Evolutionary conservation across 83 land plant genomes (phyloP).

Genomic region (Picea mariana): DNA sequence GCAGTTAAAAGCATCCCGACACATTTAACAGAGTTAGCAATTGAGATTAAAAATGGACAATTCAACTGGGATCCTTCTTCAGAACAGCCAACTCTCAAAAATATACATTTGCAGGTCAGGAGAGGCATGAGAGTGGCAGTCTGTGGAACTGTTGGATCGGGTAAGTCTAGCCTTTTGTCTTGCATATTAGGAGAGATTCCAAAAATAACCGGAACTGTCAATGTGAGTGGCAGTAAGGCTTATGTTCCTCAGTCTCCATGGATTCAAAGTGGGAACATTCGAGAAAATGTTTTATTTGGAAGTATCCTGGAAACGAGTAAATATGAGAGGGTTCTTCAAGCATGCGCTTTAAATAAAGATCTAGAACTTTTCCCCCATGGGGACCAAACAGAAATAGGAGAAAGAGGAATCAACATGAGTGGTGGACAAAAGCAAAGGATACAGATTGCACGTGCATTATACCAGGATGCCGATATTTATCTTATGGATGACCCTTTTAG

Average conservation of each 20-base stretch:
- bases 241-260: slow-evolving; percentile 92
- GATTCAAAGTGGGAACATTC: slow-evolving; percentile 78
- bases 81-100: slow-evolving; percentile 49
- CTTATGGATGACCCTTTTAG: slow-evolving; percentile 95
- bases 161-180: slow-evolving; percentile 78
- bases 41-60: slow-evolving; percentile 52
- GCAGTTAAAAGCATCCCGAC: slow-evolving; percentile 42
- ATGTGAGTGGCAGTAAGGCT: slow-evolving; percentile 66
- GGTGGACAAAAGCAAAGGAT: slow-evolving; percentile 96
- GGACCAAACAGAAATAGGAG: slow-evolving; percentile 87
- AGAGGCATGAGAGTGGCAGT: slow-evolving; percentile 77
- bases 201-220: slow-evolving; percentile 66
- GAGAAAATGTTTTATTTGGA: slow-evolving; percentile 88
- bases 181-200: slow-evolving; percentile 83
- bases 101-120: slow-evolving; percentile 41
- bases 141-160: slow-evolving; percentile 84
- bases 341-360: slow-evolving; percentile 79
- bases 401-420: slow-evolving; percentile 90
- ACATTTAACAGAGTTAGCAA: slow-evolving; percentile 33
- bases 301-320: slow-evolving; percentile 41
- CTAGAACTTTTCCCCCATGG: slow-evolving; percentile 69
- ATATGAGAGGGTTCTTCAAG: slow-evolving; percentile 60
- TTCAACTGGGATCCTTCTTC: slow-evolving; percentile 73
- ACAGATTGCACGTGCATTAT: slow-evolving; percentile 90
- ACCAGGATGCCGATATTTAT: slow-evolving; percentile 91